Percentiles rank a stretch among this genome's conserved stretches.
Evolutionary conservation across 306 rosid species (phyloP).

Genomic region (Quercus mongolica): DNA sequence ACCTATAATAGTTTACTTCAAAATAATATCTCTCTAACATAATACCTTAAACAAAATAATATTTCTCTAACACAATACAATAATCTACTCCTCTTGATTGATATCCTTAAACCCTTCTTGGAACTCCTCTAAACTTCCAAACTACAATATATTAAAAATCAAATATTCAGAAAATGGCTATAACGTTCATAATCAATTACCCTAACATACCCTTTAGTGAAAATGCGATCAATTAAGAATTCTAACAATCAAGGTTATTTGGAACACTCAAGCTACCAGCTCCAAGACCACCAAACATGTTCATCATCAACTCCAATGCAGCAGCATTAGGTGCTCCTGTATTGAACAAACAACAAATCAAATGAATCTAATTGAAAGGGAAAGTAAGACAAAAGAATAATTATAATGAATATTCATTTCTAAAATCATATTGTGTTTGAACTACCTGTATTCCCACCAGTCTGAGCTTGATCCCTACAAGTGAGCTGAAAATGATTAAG

Average conservation of each 20-base stretch:
- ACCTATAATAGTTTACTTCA: no score
- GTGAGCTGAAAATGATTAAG: constrained; percentile 4
- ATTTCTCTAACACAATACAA: no score
- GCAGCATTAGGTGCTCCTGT: constrained; percentile 41
- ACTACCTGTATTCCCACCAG: constrained; percentile 46
- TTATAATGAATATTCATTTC: neutral
- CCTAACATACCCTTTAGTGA: no score
- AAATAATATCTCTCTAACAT: no score
- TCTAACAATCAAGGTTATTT: constrained; percentile 43
- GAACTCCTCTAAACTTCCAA: no score
- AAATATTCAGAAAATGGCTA: no score
- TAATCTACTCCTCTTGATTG: no score
- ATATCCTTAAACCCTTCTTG: no score
- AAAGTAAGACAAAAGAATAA: neutral
- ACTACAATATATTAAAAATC: no score
- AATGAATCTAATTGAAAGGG: neutral
- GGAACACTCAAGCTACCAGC: constrained; percentile 43
- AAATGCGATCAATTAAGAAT: neutral
- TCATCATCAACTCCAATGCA: constrained; percentile 52
- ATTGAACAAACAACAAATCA: constrained; percentile 5
- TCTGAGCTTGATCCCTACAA: constrained; percentile 42
- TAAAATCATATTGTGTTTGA: neutral
- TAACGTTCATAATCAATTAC: no score
- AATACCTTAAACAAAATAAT: no score
- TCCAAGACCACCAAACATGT: constrained; percentile 67